Base-by-base conservation (phyloP, 2,329 filamentous ascomycete genomes). In the Lecanicillium sp. region DNA sequence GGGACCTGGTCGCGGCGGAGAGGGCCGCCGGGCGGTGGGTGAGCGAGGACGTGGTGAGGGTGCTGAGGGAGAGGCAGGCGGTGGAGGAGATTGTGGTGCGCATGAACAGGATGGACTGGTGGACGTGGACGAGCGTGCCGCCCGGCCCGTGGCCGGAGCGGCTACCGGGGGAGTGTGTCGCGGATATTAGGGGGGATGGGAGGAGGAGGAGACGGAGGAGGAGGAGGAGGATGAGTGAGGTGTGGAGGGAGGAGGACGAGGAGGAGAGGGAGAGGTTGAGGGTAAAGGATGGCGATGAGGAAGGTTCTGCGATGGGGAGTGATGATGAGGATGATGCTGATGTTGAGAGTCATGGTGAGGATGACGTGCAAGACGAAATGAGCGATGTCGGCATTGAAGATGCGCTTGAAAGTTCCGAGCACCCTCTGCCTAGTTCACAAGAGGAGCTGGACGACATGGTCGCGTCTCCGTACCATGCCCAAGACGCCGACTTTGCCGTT, bases 101-200 rank as follows among this genome's bases (percentile, higher is more conserved):
- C 17, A 30, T 46, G 44, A 39, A 46, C 5, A 27, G 44, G 12
- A 39, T 32, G 44, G 44, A 46, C 27, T 46, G 44, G 44, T 46
- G 44, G 44, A 39, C 44, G 19, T 46, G 44, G 44, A 46, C 44
- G 35, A 39, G 35, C 26, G 27, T 24, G 35, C 44, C 44, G 44
- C 44, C 44, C 19, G 11, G 24, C 24, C 44, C 44, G 44, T 46
- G 44, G 44, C 44, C 44, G 20, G 44, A 39, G 8, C 23, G 19
- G 7, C 26, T 46, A 1, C 44, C 44, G 19, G 44, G 44, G 1
- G 24, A 38, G 20, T 46, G 44, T 15, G 44, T 46, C 17, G 44
- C 44, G 12, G 44, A 46, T 19, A 10, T 46, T 21, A 21, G 44
- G 14, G 26, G 17, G 4, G 44, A 4, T 8, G 33, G n/a, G 2